Evolutionary conservation across 2,329 filamentous ascomycete species (phyloP), one percentile per base, ranked within the genome.

Genomic region (Phaeosphaeriaceae sp.): DNA sequence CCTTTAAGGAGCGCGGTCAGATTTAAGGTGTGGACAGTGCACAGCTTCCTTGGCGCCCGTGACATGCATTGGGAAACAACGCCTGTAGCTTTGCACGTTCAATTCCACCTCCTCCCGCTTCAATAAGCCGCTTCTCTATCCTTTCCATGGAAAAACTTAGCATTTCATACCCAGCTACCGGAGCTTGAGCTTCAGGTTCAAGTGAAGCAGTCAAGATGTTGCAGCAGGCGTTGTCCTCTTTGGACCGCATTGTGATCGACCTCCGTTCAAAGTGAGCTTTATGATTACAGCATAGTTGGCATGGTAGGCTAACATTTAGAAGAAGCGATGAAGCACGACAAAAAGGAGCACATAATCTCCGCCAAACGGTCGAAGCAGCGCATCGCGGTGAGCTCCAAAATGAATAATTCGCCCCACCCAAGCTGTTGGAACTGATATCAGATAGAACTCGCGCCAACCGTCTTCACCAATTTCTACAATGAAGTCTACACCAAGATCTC

Each of bases 371-470:
- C 38, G 75, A 77, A 52, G 64, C 74, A 52, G 73, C 74, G 57
- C 76, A 78, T 61, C 68, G 77, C 75, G 77, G 77, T 78, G 57
- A 63, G 70, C 54, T 41, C n/a, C 37, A 11, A 34, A 39, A 15
- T 52, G 43, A 17, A 46, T 26, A 43, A 40, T 44, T n/a, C 38
- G 50, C 50, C 52, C 57, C 54, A 18, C 51, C 43, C 34, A 41
- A 47, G 49, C 52, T 35, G 21, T 37, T 26, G 38, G 41, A 43
- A 62, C 61, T 72, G 50, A 60, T 52, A 39, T 30, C 32, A 43
- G 42, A 46, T 64, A 87, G 94, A 97, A 75, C 84, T 94, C 69
- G 84, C 85, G 18, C 83, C 88, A 44, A 91, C 94, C 68, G 86
- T 88, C 56, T 97, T 97, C 75, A 76, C 81, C 50, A 81, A 83